Base-by-base conservation (phyloP, 1,284 basidiomycete species). In the Xanthoconium separans region DNA sequence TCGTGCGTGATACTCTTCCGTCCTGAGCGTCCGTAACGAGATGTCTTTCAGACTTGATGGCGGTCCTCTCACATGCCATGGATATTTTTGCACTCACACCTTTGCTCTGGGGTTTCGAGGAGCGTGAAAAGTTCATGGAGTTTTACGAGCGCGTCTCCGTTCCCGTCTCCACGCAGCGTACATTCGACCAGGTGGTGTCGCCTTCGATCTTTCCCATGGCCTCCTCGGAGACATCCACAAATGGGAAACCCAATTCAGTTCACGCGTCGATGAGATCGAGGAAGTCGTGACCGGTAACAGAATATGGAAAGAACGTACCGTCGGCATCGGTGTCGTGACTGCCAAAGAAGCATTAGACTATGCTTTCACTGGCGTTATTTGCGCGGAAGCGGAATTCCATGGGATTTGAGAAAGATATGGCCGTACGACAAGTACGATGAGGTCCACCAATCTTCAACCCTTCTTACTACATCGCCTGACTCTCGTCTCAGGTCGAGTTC, bases 41-140 rank as follows among this genome's bases (percentile, higher is more conserved):
- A 30, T 18, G 27, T 46, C 34, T 53, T 55, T 24, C 47, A 90
- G 89, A 98, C 71, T 80, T 98, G 61, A 99, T 99, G 97, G 96
- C 96, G 56, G 84, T 99, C 58, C 83, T 99, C 42, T 93, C 96
- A 29, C 93, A 97, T 76, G 87, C 89, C 50, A 94, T 94, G 92
- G 95, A 97, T 69, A 96, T 99, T 58, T 96, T 96, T 70, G 97
- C 94, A 58, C 82, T 99, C 8, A 99, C 96, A 2, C 97, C 97
- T 45, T 99, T 98, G 88, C 80, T 99, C 39, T 99, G 95, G 95
- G 96, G 95, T 67, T 98, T 99, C 80, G 96, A 99, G 76, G 96
- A 99, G 76, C 94, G 96, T 61, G 96, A 99, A 77, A 98, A 99
- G 80, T 86, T 99, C 61, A 98, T 98, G 96, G 96, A 98, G 74